These are phyloP conservation scores for Lippia alba DNA, from an alignment of 305 asterid genomes.

Conservation along the genomic window DNA sequence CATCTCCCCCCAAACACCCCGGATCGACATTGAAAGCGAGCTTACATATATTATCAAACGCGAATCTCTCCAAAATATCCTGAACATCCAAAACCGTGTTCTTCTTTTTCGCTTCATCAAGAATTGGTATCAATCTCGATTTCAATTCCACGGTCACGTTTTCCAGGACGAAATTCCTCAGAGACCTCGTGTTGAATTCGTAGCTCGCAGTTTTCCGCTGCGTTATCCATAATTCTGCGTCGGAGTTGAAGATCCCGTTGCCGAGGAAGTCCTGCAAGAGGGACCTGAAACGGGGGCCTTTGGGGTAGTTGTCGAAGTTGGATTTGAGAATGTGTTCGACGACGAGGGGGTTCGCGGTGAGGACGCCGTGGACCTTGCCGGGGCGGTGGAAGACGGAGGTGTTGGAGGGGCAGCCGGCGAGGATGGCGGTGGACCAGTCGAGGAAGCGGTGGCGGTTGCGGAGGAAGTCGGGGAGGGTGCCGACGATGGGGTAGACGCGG, in stretches of 20 bases:
- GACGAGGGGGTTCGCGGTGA: constrained; percentile 63
- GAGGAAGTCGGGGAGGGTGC: constrained; percentile 74
- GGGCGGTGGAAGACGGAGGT: constrained; percentile 72
- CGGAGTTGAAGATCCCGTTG: constrained; percentile 63
- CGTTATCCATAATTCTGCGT: constrained; percentile 57
- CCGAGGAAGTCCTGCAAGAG: constrained; percentile 68
- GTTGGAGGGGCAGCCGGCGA: constrained; percentile 51
- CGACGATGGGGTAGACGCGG: constrained; percentile 62
- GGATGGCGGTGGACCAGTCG: constrained; percentile 63
- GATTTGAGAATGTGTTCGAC: constrained; percentile 71
- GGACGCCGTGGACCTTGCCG: constrained; percentile 67
- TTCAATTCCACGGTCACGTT: constrained; percentile 53
- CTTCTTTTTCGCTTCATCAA: constrained; percentile 38
- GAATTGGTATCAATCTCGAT: constrained; percentile 53
- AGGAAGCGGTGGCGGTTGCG: constrained; percentile 77
- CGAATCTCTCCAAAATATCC: constrained; percentile 67
- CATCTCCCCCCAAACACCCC: constrained; percentile 62
- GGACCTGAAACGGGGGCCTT: constrained; percentile 60
- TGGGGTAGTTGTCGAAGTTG: constrained; percentile 69
- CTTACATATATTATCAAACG: constrained; percentile 71
- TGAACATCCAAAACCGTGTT: constrained; percentile 53
- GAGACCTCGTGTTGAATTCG: constrained; percentile 75
- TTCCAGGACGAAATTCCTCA: constrained; percentile 65
- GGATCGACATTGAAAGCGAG: constrained; percentile 74
- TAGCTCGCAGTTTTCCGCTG: constrained; percentile 78